Conservation (phyloP, 306 rosid genomes). For the Quercus cerris region DNA sequence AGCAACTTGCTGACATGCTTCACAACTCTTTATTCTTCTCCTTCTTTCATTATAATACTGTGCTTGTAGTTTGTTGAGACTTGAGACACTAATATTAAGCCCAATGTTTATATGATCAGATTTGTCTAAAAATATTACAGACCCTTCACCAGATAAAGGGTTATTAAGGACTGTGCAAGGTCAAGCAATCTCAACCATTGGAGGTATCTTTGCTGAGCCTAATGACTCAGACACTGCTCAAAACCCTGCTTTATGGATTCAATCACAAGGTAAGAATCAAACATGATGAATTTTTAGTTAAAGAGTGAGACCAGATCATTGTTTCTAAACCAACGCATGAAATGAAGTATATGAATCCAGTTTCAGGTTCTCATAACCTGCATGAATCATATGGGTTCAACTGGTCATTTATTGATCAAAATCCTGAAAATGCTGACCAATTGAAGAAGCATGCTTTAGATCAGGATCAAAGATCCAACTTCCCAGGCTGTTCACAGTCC, state of each 20-base stretch:
- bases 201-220: conserved; percentile 34
- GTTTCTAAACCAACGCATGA: conserved; percentile 31
- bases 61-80: background rate
- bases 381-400: conserved; percentile 18
- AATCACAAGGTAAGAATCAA: conserved; percentile 30
- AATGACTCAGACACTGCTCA: conserved; percentile 34
- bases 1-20: background rate
- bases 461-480: conserved; percentile 2
- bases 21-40: background rate
- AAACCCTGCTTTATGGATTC: conserved; percentile 33
- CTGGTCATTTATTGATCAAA: conserved; percentile 20
- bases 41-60: background rate
- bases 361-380: conserved; percentile 37
- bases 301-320: conserved; percentile 37
- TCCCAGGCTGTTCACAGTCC: too few species aligned
- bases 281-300: background rate
- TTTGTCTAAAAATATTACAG: conserved; percentile 31
- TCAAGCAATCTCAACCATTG: conserved; percentile 49
- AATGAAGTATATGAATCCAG: conserved; percentile 39
- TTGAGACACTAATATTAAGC: background rate
- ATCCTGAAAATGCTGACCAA: background rate
- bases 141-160: conserved; percentile 37
- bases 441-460: background rate
- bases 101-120: conserved; percentile 6
- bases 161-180: conserved; percentile 54